These are phyloP conservation scores for Coelastrella sp. DNA, from an alignment of 139 green algal genomes.

Conservation along the genomic window DNA sequence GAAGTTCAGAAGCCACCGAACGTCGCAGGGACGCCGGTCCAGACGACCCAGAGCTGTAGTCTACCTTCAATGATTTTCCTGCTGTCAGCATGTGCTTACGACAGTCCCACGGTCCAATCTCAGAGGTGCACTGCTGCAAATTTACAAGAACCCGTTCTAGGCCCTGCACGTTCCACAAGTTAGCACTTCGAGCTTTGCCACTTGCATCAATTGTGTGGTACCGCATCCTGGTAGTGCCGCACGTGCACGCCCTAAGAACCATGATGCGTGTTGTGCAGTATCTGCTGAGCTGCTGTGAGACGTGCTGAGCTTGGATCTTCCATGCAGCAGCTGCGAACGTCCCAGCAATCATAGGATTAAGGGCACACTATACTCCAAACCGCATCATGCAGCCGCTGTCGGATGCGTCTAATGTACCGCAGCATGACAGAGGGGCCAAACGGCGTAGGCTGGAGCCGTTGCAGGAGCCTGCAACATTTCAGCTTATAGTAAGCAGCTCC, in stretches of 20 bases:
- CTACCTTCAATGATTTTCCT: too few relatives aligned
- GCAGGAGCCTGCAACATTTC: constrained; percentile 30
- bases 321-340: background rate
- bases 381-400: background rate
- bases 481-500: background rate
- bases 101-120: too few relatives aligned
- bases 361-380: background rate
- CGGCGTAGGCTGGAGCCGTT: constrained; percentile 6
- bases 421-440: background rate
- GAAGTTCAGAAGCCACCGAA: too few relatives aligned
- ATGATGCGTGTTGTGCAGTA: background rate
- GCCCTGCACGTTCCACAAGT: too few relatives aligned
- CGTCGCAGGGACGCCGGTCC: too few relatives aligned
- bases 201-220: background rate
- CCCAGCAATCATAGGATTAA: background rate
- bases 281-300: background rate
- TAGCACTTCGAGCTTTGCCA: too few relatives aligned
- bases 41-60: too few relatives aligned
- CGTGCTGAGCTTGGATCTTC: background rate
- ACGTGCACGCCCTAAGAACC: background rate
- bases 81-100: background rate
- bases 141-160: background rate
- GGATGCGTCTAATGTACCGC: background rate
- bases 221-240: background rate
- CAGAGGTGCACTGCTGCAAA: too few relatives aligned